These are phyloP conservation scores for Nemania diffusa DNA, from an alignment of 2,329 filamentous ascomycete species.

Conservation along the genomic window DNA sequence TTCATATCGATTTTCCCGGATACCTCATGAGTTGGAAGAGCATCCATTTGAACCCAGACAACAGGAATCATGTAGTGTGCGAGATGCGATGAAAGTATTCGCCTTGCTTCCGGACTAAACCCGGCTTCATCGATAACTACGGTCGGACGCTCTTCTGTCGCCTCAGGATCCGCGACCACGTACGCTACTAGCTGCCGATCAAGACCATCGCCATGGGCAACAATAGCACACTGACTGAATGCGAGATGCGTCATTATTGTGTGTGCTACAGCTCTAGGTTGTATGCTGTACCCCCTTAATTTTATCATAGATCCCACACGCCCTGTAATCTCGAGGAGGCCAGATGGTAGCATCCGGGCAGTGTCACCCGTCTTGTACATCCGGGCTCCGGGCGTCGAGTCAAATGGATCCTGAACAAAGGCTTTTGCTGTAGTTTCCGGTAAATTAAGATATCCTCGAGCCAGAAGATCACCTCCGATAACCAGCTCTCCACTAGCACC, in stretches of 20 bases:
- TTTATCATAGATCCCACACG: slow-evolving; percentile 85
- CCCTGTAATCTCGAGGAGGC: slow-evolving; percentile 78
- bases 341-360: slow-evolving; percentile 73
- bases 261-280: slow-evolving; percentile 80
- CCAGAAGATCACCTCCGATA: slow-evolving; percentile 77
- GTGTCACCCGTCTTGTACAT: slow-evolving; percentile 82
- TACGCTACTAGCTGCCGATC: slow-evolving; percentile 82
- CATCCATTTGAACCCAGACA: slow-evolving; percentile 78
- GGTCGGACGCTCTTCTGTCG: slow-evolving; percentile 65
- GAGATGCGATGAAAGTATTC: slow-evolving; percentile 71
- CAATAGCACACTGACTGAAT: slow-evolving; percentile 76
- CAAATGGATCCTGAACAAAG: slow-evolving; percentile 75
- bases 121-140: slow-evolving; percentile 76
- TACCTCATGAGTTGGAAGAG: slow-evolving; percentile 78
- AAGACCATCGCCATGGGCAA: slow-evolving; percentile 79
- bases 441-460: slow-evolving; percentile 81
- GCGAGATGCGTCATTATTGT: slow-evolving; percentile 76
- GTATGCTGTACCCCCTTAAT: slow-evolving; percentile 80
- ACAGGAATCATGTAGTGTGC: slow-evolving; percentile 87
- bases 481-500: slow-evolving; percentile 78
- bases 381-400: slow-evolving; percentile 66
- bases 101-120: slow-evolving; percentile 75
- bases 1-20: slow-evolving; percentile 83
- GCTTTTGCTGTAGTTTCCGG: slow-evolving; percentile 79
- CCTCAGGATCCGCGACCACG: slow-evolving; percentile 73